Evolutionary conservation across 176 grass and related monocot genomes (phyloP), one percentile per base, ranked within the genome.

Genomic region (Oryza glumipatula): DNA sequence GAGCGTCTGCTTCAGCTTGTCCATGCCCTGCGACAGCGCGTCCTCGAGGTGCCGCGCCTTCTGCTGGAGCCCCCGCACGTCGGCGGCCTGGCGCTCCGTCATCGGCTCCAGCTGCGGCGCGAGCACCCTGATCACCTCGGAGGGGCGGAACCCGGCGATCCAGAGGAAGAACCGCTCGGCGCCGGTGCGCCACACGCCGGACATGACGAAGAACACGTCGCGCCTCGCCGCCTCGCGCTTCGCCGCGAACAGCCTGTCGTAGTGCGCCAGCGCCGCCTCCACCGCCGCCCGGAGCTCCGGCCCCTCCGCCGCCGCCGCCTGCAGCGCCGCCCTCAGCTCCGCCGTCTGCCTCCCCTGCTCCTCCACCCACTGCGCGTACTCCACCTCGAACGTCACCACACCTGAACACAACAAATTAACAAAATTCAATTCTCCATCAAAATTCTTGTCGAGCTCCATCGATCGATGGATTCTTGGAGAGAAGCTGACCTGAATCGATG

Each of bases 151-250:
- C 9, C 90, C 90, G 10, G 87, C 82, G 88, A 92, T 92, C 93
- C 93, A 98, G 30, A 92, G 85, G 68, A 98, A 98, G 78, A 95
- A 86, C 0, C 93, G 85, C 84, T 95, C 91, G 1, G 87, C 77
- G 6, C 87, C 49, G 11, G 93, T 76, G 7, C 86, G 72, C 93
- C 96, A 95, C 89, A 76, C 84, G 44, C 93, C 96, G 6, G 91
- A 98, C 74, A 94, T 91, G 16, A 95, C 71, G 67, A 87, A 85
- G 87, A 98, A 95, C 7, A 93, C 89, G 89, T 98, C 90, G 4
- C 63, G 65, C 69, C 65, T 73, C 5, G 93, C 91, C 15, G 85
- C 96, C 3, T 63, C 51, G 1, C 83, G 43, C 76, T 88, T 92
- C 48, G 92, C 85, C 0, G 2, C 44, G 87, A 94, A 95, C 44